phyloP scores from a whole-genome alignment of 441 rosid species.

The Biscutella laevigata region DNA sequence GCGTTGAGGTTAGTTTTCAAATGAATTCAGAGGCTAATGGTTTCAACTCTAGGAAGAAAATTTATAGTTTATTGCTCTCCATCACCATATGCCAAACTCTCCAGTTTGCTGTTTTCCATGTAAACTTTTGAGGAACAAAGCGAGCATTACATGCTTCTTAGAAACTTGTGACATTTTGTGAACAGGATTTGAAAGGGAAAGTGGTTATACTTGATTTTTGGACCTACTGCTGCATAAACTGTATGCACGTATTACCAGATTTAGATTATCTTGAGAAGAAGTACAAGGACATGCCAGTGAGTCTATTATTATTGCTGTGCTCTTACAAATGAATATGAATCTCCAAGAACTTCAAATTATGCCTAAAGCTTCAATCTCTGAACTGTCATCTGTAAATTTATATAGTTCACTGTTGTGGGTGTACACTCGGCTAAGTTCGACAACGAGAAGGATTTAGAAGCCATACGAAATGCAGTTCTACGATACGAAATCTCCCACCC shows the following conservation, averaged over 20 bases:
- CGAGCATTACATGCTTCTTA: slow-evolving; percentile 4
- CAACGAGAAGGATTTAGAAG: slow-evolving; percentile 92
- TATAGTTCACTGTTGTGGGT: slow-evolving; percentile 85
- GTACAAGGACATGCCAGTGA: slow-evolving; percentile 79
- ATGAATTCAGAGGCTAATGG: not conserved
- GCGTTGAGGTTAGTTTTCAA: not conserved
- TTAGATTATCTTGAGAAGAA: slow-evolving; percentile 81
- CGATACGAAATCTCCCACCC: slow-evolving; percentile 86
- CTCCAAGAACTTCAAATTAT: not conserved
- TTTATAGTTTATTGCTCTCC: not conserved
- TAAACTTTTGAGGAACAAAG: not conserved
- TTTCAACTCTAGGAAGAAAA: not conserved
- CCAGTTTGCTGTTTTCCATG: not conserved
- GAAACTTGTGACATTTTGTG: slow-evolving; percentile 19
- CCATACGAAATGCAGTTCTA: slow-evolving; percentile 81
- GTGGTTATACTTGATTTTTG: slow-evolving; percentile 93
- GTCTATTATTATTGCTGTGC: slow-evolving; percentile 16
- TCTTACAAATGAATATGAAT: not conserved
- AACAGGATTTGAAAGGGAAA: slow-evolving; percentile 84
- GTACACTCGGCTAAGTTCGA: slow-evolving; percentile 99
- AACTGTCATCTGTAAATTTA: slow-evolving; percentile 2
- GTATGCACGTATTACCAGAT: slow-evolving; percentile 94
- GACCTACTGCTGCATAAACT: slow-evolving; percentile 96
- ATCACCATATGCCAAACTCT: not conserved
- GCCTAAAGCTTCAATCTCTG: not conserved